Base-by-base conservation (phyloP, 768 basidiomycete genomes). In the Suillus americanus region DNA sequence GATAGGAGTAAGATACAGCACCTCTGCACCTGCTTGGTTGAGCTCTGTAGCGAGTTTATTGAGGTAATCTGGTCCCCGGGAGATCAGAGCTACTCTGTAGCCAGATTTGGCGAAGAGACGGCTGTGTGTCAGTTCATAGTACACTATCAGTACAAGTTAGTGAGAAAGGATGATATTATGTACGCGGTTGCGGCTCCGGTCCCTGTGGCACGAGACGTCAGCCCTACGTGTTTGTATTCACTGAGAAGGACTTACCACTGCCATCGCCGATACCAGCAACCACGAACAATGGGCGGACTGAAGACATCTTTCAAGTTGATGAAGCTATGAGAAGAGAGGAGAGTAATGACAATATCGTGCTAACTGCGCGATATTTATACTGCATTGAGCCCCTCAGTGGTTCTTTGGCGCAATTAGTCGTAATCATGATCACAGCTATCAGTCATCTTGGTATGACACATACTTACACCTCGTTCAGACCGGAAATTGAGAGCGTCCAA, bases 11-110 rank as follows among this genome's bases (percentile, higher is more conserved):
- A 30, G 30, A 35, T 33, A 35, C 9, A 38, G 8, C 63, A 87
- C 89, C 67, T 87, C 80, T 59, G 88, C 89, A n/a, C 89, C 88
- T 10, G 77, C 69, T 13, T 75, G 66, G 60, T 81, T 87, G 51
- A 92, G 81, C 64, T 87, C 85, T 18, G 79, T 73, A 13, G 87
- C 83, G 6, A 89, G 74, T 33, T 76, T 78, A 54, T 83, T 75
- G n/a, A 90, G 79, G 25, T 81, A 71, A 20, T 83, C 83, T 3
- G 79, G 70, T 16, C 86, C 84, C 55, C 89, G 80, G 14, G 89
- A 87, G 43, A 91, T 79, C 51, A 92, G 76, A 0, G 89, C 90
- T 38, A 91, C 81, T 50, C 80, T 84, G 70, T 90, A 91, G 0
- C 89, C 89, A 37, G 83, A 75, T 69, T 84, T 85, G 7, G 85